phyloP scores from a whole-genome alignment of 805 yeast genomes.

The Zygosaccharomyces pseudorouxii region DNA sequence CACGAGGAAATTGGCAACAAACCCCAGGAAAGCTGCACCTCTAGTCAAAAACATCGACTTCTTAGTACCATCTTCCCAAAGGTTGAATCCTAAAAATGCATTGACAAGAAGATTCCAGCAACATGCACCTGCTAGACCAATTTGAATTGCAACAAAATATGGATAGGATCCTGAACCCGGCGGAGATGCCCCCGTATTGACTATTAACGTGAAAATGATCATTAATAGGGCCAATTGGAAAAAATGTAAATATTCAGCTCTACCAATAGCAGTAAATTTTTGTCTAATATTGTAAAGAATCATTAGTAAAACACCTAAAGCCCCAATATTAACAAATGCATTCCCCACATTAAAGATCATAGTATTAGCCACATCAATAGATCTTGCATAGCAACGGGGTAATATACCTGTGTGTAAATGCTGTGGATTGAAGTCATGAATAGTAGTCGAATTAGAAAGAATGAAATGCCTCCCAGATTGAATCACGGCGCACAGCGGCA shows the following conservation, averaged over 20 bases:
- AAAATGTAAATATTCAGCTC: conserved; percentile 77
- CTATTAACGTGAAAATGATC: conserved; percentile 63
- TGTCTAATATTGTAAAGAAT: conserved; percentile 73
- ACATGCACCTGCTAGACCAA: conserved; percentile 66
- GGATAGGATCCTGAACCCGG: conserved; percentile 73
- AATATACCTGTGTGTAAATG: conserved; percentile 55
- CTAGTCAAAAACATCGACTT: conserved; percentile 57
- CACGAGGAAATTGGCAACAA: conserved; percentile 60
- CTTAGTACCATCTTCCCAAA: conserved; percentile 91
- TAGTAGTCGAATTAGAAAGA: conserved; percentile 21
- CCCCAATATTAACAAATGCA: conserved; percentile 78
- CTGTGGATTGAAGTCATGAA: conserved; percentile 21
- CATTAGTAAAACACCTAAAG: conserved; percentile 57
- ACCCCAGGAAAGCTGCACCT: conserved; percentile 49
- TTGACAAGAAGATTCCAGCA: conserved; percentile 66
- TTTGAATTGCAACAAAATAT: conserved; percentile 77
- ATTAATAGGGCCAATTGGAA: conserved; percentile 57
- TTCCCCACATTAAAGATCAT: conserved; percentile 85
- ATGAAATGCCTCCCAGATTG: conserved; percentile 43
- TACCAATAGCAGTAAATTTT: conserved; percentile 92
- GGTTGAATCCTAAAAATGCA: conserved; percentile 78
- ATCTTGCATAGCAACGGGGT: conserved; percentile 77
- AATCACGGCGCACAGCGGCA: conserved; percentile 77
- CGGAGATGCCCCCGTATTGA: conserved; percentile 90
- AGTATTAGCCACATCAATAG: conserved; percentile 86